Conservation (phyloP, 768 basidiomycete genomes). For the Mycena metata region DNA sequence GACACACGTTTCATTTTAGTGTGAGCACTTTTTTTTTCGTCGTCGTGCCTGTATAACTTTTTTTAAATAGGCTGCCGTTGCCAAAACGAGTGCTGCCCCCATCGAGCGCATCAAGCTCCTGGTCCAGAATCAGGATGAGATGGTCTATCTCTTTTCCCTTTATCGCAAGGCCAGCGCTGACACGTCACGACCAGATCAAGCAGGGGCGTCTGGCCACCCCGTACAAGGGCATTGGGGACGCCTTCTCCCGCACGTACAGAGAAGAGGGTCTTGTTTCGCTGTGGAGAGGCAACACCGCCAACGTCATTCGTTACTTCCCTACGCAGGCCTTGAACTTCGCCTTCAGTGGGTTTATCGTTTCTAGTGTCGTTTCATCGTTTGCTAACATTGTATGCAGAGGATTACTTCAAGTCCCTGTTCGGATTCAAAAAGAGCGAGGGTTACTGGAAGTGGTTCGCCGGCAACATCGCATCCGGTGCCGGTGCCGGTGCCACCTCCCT, state of each 20-base stretch:
- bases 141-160: conserved; percentile 63
- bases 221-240: conserved; percentile 97
- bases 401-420: conserved; percentile 98
- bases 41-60: conserved; percentile 38
- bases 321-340: conserved; percentile 99
- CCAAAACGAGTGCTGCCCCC: conserved; percentile 99
- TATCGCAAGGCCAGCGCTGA: conserved; percentile 43
- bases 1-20: conserved; percentile 77
- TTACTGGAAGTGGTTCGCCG: conserved; percentile 98
- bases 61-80: conserved; percentile 83
- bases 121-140: conserved; percentile 99
- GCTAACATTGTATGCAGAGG: conserved; percentile 68
- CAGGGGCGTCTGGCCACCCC: conserved; percentile 96
- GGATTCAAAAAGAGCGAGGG: conserved; percentile 98
- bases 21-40: conserved; percentile 61
- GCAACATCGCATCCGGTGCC: conserved; percentile 98
- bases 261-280: conserved; percentile 97
- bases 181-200: conserved; percentile 84
- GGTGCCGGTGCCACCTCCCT: conserved; percentile 98
- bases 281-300: conserved; percentile 99
- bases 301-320: conserved; percentile 99
- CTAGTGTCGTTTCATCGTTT: not conserved
- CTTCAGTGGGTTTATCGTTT: conserved; percentile 81
- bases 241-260: conserved; percentile 90
- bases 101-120: conserved; percentile 99